Base-by-base conservation (phyloP, 805 yeast species). In the Ogataea salicorniae region DNA sequence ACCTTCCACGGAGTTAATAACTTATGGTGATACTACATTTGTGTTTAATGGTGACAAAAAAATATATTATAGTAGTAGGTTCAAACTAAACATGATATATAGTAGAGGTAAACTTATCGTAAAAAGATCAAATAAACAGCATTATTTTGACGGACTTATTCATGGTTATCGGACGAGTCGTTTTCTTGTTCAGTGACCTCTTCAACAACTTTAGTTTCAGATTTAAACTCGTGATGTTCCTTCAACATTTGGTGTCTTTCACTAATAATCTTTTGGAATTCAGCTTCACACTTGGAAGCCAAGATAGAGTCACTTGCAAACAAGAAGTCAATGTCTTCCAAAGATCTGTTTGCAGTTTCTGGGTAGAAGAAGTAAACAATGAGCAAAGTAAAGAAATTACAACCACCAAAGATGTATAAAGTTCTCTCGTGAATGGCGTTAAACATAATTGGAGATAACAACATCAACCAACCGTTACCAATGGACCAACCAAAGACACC, bases 261-360 rank as follows among this genome's bases (percentile, higher is more conserved):
- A 5, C 40, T 17, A 8, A 35, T 44, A 39, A 44, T 48, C 36
- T 20, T 44, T 35, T 29, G 17, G 41, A 49, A 51, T 31, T 49
- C 53, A 36, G 48, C 46, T 41, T 51, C 55, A 37, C 50, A 49
- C 34, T 45, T 43, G 15, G 51, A 45, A 3, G 48, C 55, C n/a
- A 51, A 43, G 34, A 42, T 36, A 26, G 46, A 46, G 2, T 42
- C 42, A 46, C 43, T 37, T 2, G 52, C 55, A 40, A 51, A 51
- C 33, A 53, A 46, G 47, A 45, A 51, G 41, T 55, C 56, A 39
- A 56, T 52, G 37, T 72, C 75, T 55, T 73, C 79, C 61, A 74
- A 68, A 17, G 71, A 63, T 43, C 73, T 62, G 6, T 76, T 76
- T 41, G 67, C 66, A 11, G 77, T 73, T 55, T 74, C 77, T 5